Evolutionary conservation across 1,284 basidiomycete species (phyloP).

Genomic region (Neolentinus lepideus): DNA sequence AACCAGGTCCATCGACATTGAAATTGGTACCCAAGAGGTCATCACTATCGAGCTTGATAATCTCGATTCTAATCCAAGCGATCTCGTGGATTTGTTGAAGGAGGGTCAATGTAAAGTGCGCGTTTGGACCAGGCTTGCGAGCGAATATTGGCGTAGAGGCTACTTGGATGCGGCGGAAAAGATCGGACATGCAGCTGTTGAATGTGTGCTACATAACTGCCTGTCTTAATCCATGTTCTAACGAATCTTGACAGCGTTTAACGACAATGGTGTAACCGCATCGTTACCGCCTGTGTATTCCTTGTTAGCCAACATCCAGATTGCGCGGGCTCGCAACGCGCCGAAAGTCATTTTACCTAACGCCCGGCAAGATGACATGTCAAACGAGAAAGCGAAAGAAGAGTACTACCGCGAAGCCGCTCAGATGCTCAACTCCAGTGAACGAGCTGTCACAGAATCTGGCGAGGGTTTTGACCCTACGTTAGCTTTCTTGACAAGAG

Average conservation of each 20-base stretch:
- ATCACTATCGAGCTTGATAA: conserved; percentile 76
- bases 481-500: conserved; percentile 57
- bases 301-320: conserved; percentile 77
- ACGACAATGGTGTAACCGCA: conserved; percentile 35
- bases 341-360: conserved; percentile 72
- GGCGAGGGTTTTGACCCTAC: conserved; percentile 37
- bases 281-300: conserved; percentile 64
- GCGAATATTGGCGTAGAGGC: conserved; percentile 72
- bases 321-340: conserved; percentile 71
- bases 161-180: conserved; percentile 62
- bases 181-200: conserved; percentile 54
- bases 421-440: conserved; percentile 47
- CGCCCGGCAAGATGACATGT: conserved; percentile 68
- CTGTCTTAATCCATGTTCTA: not conserved
- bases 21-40: conserved; percentile 71
- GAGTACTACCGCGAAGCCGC: conserved; percentile 66
- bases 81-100: conserved; percentile 63
- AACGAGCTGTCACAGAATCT: conserved; percentile 43
- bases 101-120: conserved; percentile 63
- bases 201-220: conserved; percentile 38
- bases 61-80: conserved; percentile 66
- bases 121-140: conserved; percentile 72
- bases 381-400: conserved; percentile 56
- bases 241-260: conserved; percentile 36
- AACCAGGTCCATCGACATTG: conserved; percentile 31